A percentile compares a stretch with the other conserved stretches of the same genome.
Evolutionary conservation across 768 basidiomycete species (phyloP).

Genomic region (Tricholoma hemisulphureum): DNA sequence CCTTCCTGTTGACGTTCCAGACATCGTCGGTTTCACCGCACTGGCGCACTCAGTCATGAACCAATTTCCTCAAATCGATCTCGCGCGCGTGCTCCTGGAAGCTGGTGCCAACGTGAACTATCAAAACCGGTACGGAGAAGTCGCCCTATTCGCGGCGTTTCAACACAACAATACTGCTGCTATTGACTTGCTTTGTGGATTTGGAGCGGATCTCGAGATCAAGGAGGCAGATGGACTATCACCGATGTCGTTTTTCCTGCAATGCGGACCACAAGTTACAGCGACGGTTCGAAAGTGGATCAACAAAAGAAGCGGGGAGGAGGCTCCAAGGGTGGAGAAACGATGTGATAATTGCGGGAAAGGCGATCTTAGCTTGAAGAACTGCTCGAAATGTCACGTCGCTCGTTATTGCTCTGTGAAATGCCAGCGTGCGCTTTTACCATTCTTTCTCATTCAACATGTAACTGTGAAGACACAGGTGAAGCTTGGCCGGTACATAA

Average conservation of each 20-base stretch:
- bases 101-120: slow-evolving; percentile 49
- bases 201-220: slow-evolving; percentile 44
- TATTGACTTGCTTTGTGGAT: slow-evolving; percentile 49
- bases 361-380: slow-evolving; percentile 31
- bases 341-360: slow-evolving; percentile 40
- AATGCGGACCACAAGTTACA: slow-evolving; percentile 43
- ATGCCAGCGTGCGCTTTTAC: slow-evolving; percentile 49
- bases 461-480: slow-evolving; percentile 27
- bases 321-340: slow-evolving; percentile 43
- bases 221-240: slow-evolving; percentile 38
- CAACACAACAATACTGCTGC: slow-evolving; percentile 26
- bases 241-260: slow-evolving; percentile 28
- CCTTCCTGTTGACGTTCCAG: slow-evolving; percentile 38
- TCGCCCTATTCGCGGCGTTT: slow-evolving; percentile 37
- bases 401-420: slow-evolving; percentile 52
- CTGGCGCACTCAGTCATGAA: slow-evolving; percentile 45
- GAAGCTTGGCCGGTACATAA: slow-evolving; percentile 51
- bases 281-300: slow-evolving; percentile 48
- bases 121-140: slow-evolving; percentile 48
- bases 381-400: slow-evolving; percentile 44
- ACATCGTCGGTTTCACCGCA: slow-evolving; percentile 50
- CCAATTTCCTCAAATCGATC: slow-evolving; percentile 20
- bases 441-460: background rate
- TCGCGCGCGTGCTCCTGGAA: slow-evolving; percentile 41
- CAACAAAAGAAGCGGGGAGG: slow-evolving; percentile 42